A percentile compares a stretch with the other conserved stretches of the same genome.
Conservation (phyloP, 108 stramenopile species). For the Nitzschia sp. region DNA sequence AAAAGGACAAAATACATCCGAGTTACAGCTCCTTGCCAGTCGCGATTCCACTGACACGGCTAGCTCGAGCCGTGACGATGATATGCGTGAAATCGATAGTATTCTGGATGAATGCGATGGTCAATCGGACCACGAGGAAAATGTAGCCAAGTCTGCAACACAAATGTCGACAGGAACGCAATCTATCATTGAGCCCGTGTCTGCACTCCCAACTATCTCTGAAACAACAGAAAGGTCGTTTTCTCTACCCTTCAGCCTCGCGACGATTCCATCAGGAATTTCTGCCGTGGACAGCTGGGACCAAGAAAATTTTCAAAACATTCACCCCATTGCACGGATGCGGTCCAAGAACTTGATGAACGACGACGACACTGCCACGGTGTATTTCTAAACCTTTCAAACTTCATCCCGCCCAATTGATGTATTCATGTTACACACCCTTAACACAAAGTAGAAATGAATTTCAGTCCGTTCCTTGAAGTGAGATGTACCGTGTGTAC, state of each 20-base stretch:
- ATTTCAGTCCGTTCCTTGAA: conserved; percentile 49
- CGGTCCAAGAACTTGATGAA: background rate
- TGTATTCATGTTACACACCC: too few species aligned
- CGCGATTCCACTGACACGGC: background rate
- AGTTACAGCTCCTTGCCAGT: background rate
- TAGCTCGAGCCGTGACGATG: background rate
- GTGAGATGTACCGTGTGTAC: conserved; percentile 35
- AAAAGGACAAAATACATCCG: background rate
- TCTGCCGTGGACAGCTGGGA: background rate
- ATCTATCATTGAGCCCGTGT: background rate
- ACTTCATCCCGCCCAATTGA: too few species aligned
- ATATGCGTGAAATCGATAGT: background rate
- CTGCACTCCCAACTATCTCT: background rate
- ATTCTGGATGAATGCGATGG: background rate
- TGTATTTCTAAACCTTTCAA: background rate
- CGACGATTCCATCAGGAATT: background rate
- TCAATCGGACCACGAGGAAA: background rate
- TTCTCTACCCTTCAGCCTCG: background rate
- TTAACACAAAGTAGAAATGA: conserved; percentile 22
- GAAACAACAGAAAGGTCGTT: background rate
- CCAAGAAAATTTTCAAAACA: background rate
- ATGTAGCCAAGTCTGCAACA: background rate
- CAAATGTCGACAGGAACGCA: background rate
- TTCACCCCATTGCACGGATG: background rate
- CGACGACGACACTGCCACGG: background rate